Percentiles rank a stretch among this genome's conserved stretches.
These are phyloP conservation scores for Drosera capensis DNA, from an alignment of 148 eudicot genomes.

Conservation along the genomic window DNA sequence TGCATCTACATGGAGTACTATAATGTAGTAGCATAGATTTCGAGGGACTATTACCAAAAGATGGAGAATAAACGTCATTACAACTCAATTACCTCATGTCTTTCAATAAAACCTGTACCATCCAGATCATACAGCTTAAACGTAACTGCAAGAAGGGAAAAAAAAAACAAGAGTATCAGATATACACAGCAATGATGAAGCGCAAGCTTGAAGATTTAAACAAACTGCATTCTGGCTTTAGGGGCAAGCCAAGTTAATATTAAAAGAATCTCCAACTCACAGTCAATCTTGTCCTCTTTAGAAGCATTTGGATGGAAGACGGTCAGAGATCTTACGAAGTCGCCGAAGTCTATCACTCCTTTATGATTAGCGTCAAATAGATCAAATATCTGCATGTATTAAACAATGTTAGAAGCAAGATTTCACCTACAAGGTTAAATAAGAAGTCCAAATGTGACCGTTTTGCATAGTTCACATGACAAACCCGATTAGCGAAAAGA, in stretches of 20 bases:
- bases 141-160: conserved; percentile 48
- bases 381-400: conserved; percentile 63
- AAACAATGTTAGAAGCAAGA: background rate
- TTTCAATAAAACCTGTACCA: conserved; percentile 76
- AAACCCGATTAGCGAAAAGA: conserved; percentile 88
- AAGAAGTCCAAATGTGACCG: too few relatives aligned
- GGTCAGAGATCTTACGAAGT: conserved; percentile 67
- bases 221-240: background rate
- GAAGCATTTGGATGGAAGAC: conserved; percentile 92
- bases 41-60: too few relatives aligned
- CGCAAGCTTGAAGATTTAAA: too few relatives aligned
- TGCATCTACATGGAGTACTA: too few relatives aligned
- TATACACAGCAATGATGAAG: conserved; percentile 1
- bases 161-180: conserved; percentile 2
- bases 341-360: conserved; percentile 88
- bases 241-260: background rate
- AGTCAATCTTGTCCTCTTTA: conserved; percentile 70
- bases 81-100: conserved; percentile 95
- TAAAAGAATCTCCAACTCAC: conserved; percentile 22
- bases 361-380: conserved; percentile 73
- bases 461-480: conserved; percentile 7
- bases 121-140: conserved; percentile 90
- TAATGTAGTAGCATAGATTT: too few relatives aligned
- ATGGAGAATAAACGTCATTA: conserved; percentile 1
- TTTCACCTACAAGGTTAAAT: background rate